Evolutionary conservation across 164 flowering plant species (phyloP), one percentile per base, ranked within the genome.

Genomic region (Litsea cubeba): DNA sequence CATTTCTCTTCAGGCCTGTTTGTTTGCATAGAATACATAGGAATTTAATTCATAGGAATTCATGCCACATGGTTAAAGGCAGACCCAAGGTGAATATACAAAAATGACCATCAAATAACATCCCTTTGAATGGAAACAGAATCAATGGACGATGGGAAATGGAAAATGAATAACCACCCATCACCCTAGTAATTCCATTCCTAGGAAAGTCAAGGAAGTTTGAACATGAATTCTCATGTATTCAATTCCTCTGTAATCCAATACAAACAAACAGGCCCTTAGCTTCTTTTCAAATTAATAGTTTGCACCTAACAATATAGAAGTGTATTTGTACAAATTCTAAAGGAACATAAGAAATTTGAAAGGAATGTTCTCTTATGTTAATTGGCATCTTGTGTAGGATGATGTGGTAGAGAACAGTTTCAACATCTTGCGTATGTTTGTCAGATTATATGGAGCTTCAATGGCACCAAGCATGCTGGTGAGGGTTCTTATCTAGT

Each of bases 361-460:
- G 71, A 68, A 46, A 20, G 28, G 28, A 50, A n/a, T 57, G 30
- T 50, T 67, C 35, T 72, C 40, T 71, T 62, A 70, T 58, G 49
- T 22, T 20, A 68, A 51, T 65, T 70, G 67, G 2, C 71, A 66
- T 66, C 63, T 51, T 67, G 5, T 89, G 81, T 73, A 95, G 99
- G 97, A 93, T 74, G 99, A 95, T 77, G 91, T 95, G 35, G 40
- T 89, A 28, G 90, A 87, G 75, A 92, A 93, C 71, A 92, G 73
- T 83, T 95, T 93, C 83, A 95, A 93, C 75, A 81, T 92, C 73
- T 77, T 95, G 71, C 96, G 99, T 74, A 93, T 95, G 99, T 95
- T 93, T 82, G 89, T 90, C 67, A 81, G 87, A 83, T 76, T 87
- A 68, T 89, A 88, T 84, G 99, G 99, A 79, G 85, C 91, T 72